phyloP scores from a whole-genome alignment of 257 asterid species.

The Gynochthodes officinalis region DNA sequence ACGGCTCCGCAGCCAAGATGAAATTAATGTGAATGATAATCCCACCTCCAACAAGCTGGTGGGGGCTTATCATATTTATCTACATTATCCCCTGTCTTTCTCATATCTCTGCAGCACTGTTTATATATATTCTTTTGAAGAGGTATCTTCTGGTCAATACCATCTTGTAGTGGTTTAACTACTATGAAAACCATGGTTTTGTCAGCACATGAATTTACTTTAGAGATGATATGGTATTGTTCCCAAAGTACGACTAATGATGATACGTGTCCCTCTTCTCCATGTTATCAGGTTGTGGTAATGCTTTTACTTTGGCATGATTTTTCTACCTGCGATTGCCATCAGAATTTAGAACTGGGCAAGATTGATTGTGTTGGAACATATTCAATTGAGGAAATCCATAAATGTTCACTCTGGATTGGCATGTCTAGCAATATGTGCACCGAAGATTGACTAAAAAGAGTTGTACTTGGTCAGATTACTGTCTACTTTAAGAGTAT shows the following conservation, averaged over 20 bases:
- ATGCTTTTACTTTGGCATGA: conserved; percentile 10
- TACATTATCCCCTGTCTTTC: conserved; percentile 37
- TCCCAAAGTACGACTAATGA: conserved; percentile 12
- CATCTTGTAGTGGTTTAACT: conserved; percentile 20
- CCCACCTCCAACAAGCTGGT: conserved; percentile 20
- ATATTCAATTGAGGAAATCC: conserved; percentile 1
- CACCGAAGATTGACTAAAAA: too few species aligned
- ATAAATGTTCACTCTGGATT: background rate
- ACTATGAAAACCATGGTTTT: conserved; percentile 42
- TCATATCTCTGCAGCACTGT: conserved; percentile 31
- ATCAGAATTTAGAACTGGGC: conserved; percentile 3
- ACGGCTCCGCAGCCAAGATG: conserved; percentile 22
- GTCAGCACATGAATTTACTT: conserved; percentile 21
- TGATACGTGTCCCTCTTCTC: conserved; percentile 19
- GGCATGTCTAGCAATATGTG: too few species aligned
- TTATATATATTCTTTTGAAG: conserved; percentile 26
- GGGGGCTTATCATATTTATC: conserved; percentile 35
- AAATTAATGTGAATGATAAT: conserved; percentile 15
- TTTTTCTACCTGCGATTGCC: conserved; percentile 7
- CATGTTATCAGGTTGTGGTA: conserved; percentile 24
- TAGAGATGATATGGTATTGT: background rate
- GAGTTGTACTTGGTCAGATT: too few species aligned
- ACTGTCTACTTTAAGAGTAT: too few species aligned
- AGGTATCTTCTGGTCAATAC: conserved; percentile 31
- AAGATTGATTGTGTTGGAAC: background rate